Base-by-base conservation (phyloP, 1,284 basidiomycete genomes). In the Anthracocystis panici-leucophaei region DNA sequence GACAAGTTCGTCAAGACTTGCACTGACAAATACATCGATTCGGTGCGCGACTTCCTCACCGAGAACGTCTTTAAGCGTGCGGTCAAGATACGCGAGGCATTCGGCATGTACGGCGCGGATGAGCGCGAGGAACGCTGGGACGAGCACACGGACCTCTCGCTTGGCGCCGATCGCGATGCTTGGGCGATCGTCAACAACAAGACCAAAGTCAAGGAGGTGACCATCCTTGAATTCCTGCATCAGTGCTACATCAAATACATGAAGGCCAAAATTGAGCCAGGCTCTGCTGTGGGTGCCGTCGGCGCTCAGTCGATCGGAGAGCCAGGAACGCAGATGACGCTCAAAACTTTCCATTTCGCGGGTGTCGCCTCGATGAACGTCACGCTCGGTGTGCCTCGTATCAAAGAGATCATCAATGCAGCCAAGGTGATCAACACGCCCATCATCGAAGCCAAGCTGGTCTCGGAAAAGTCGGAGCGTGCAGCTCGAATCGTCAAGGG, bases 341-440 rank as follows among this genome's bases (percentile, higher is more conserved):
- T 99, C 77, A 99, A 99, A 87, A 99, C 97, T 68, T 99, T 99
- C 91, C 97, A 99, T 89, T 99, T 99, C 87, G 97, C 97, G 82
- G 97, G 97, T 88, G 95, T 99, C 75, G 97, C 97, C 12, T 97
- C 95, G 38, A 99, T 99, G 97, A 99, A 98, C 87, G 94, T 99
- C 78, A 99, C 97, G 1, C 90, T 99, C 44, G 97, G 97, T 88
- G 97, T 99, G 12, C 97, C 97, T 23, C 95, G 97, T 85, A 99
- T 99, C 88, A 99, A 99, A 87, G 97, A 99, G 86, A 99, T 99
- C 81, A 99, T 99, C 88, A 99, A 99, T 80, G 97, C 95, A 3
- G 94, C 96, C 44, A 99, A 98, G 87, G 87, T 89, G 49, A 99
- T 99, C 87, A 96, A 93, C 81, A 99, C 97, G 3, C 97, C 97